phyloP scores from a whole-genome alignment of 2,329 filamentous ascomycete genomes.

The Incumbomyces delicatus region DNA sequence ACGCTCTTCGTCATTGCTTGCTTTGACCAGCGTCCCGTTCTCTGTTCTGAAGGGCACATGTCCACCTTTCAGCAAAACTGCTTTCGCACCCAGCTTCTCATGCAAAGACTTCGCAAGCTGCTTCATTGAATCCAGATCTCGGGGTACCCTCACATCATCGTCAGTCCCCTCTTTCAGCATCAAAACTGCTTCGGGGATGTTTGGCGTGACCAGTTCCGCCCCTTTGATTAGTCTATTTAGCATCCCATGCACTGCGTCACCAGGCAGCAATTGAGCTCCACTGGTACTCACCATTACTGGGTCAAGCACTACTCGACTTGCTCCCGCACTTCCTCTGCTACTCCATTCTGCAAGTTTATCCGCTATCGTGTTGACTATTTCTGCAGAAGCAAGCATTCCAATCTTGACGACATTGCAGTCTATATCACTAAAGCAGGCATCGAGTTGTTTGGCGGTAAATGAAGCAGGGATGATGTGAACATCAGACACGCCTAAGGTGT shows the following conservation, averaged over 20 bases:
- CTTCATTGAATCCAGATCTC: constrained; percentile 57
- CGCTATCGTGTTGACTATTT: constrained; percentile 60
- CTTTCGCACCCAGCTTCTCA: constrained; percentile 56
- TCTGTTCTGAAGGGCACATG: constrained; percentile 64
- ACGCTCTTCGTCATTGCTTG: constrained; percentile 49
- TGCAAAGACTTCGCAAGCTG: constrained; percentile 57
- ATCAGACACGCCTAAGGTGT: constrained; percentile 72
- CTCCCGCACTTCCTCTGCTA: constrained; percentile 26
- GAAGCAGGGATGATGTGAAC: constrained; percentile 69
- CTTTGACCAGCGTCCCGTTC: constrained; percentile 43
- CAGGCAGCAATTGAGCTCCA: constrained; percentile 37
- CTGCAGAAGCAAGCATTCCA: constrained; percentile 75
- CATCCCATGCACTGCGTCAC: constrained; percentile 31
- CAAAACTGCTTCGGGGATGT: constrained; percentile 39
- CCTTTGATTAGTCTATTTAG: constrained; percentile 32
- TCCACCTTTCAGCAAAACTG: constrained; percentile 82
- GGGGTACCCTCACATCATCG: constrained; percentile 35
- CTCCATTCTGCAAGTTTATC: constrained; percentile 50
- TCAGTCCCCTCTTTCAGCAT: constrained; percentile 30
- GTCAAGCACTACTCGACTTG: constrained; percentile 52
- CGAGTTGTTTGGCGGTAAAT: constrained; percentile 78
- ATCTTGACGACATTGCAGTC: constrained; percentile 64
- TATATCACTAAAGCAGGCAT: constrained; percentile 73
- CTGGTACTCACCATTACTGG: constrained; percentile 70
- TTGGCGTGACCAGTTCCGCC: constrained; percentile 39